Evolutionary conservation across 2,329 filamentous ascomycete species (phyloP).

Genomic region (Botrytis deweyae): DNA sequence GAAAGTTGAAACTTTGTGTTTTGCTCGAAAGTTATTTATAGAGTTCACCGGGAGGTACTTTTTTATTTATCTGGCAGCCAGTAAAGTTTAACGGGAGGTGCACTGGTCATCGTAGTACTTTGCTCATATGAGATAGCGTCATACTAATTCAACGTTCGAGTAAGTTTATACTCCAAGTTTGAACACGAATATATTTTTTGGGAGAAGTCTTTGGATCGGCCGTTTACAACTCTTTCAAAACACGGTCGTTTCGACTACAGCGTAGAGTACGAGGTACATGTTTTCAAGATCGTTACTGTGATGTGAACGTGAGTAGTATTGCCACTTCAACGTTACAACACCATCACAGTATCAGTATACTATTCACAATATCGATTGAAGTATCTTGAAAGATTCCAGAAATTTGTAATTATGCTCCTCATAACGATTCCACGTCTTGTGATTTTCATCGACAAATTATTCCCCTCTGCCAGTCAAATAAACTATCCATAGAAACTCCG

Average conservation of each 20-base stretch:
- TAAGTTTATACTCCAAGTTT: background rate
- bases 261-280: background rate
- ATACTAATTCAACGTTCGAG: background rate
- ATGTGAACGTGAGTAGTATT: background rate
- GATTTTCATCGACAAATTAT: background rate
- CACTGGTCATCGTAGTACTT: background rate
- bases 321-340: background rate
- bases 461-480: background rate
- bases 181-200: background rate
- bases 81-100: background rate
- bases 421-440: background rate
- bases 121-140: background rate
- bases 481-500: background rate
- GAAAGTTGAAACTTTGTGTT: background rate
- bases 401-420: background rate
- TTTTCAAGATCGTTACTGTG: background rate
- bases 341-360: background rate
- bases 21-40: background rate
- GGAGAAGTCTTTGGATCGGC: background rate
- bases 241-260: background rate
- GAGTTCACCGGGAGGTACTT: background rate
- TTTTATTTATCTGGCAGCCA: background rate
- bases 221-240: background rate
- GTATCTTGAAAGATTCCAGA: background rate
- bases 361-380: background rate